Evolutionary conservation across 306 rosid species (phyloP).

Genomic region (Datisca glomerata): DNA sequence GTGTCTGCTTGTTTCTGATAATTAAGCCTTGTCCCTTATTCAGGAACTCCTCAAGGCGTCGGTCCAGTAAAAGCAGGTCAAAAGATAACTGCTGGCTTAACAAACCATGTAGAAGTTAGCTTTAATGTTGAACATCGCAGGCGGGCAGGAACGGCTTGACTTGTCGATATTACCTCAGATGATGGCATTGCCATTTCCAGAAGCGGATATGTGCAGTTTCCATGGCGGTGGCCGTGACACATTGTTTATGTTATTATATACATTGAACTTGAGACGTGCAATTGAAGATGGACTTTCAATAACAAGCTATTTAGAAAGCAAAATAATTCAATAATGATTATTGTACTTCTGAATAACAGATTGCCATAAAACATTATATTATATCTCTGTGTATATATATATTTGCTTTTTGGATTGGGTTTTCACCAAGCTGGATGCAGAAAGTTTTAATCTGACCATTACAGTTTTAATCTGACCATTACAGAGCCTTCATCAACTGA

Average conservation of each 20-base stretch:
- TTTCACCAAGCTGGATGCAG: no score
- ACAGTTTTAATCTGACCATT: no score
- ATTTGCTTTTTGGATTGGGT: no score
- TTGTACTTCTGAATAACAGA: not conserved
- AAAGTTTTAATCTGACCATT: no score
- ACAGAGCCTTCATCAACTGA: no score
- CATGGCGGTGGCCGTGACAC: no score
- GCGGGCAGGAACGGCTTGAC: no score
- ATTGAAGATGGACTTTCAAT: not conserved
- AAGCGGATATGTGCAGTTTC: no score
- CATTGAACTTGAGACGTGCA: constrained; percentile 1
- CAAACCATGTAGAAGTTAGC: constrained; percentile 54
- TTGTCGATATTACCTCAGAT: not conserved
- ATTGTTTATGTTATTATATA: no score
- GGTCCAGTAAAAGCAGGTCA: constrained; percentile 91
- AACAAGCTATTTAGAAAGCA: not conserved
- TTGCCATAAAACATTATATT: no score
- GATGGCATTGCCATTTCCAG: not conserved
- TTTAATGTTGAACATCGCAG: constrained; percentile 62
- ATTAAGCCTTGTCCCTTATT: constrained; percentile 14
- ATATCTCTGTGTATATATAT: no score
- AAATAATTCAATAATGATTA: not conserved
- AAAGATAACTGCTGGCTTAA: constrained; percentile 78
- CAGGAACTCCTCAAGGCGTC: constrained; percentile 95
- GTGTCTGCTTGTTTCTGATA: not conserved